Conservation (phyloP, 441 rosid species). For the Euphorbia schlechtendalii region DNA sequence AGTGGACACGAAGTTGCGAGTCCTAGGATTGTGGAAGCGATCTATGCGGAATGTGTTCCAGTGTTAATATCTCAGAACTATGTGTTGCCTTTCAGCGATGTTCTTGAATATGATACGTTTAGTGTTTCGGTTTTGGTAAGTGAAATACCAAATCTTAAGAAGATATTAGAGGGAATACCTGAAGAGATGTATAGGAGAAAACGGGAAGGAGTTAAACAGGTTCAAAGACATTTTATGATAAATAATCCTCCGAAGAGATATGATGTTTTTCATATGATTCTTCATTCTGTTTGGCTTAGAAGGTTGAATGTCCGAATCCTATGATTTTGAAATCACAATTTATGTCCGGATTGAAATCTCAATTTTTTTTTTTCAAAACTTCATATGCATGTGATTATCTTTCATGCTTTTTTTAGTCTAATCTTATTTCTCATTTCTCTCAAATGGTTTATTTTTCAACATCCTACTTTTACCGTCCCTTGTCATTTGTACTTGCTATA, state of each 20-base stretch:
- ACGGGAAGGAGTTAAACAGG: constrained; percentile 35
- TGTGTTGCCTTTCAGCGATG: constrained; percentile 49
- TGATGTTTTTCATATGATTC: constrained; percentile 55
- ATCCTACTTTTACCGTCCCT: no score
- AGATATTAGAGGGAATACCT: constrained; percentile 37
- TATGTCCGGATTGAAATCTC: no score
- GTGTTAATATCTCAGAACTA: constrained; percentile 47
- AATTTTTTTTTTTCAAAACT: no score
- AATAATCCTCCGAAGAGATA: constrained; percentile 46
- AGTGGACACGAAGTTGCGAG: constrained; percentile 54
- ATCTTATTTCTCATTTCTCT: no score
- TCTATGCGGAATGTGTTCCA: constrained; percentile 59
- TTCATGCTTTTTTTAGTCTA: no score
- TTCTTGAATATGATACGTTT: constrained; percentile 52
- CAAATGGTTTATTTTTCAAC: no score
- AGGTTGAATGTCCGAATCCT: constrained; percentile 36
- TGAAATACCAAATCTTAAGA: constrained; percentile 44
- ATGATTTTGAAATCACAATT: not conserved
- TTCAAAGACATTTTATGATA: constrained; percentile 43
- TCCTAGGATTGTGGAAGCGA: constrained; percentile 55
- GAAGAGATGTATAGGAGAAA: constrained; percentile 28
- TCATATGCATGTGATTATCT: no score
- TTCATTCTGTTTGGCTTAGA: constrained; percentile 59
- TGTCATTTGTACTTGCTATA: no score
- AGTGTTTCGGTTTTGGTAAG: constrained; percentile 35